phyloP scores from a whole-genome alignment of 768 basidiomycete genomes.

The Gloeostereum incarnatum region DNA sequence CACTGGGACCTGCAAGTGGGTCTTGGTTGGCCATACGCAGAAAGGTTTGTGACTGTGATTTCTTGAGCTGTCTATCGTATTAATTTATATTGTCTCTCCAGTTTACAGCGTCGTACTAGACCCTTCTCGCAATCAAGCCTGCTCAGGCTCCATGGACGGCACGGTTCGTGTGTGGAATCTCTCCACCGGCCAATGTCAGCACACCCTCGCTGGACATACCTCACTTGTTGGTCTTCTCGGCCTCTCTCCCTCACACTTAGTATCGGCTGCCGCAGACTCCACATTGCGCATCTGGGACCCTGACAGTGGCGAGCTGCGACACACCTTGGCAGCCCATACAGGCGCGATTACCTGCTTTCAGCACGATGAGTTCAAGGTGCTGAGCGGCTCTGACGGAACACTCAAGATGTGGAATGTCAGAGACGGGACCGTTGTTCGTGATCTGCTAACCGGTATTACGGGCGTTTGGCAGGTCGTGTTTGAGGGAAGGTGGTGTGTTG shows the following conservation, averaged over 20 bases:
- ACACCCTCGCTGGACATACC: constrained; percentile 83
- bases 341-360: constrained; percentile 99
- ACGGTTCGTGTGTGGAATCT: constrained; percentile 95
- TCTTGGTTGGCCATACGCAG: constrained; percentile 81
- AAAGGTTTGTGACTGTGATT: constrained; percentile 50
- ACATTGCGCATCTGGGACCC: constrained; percentile 95
- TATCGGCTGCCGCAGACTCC: constrained; percentile 94
- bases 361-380: constrained; percentile 95
- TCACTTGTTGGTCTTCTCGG: constrained; percentile 92
- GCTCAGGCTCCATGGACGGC: constrained; percentile 97
- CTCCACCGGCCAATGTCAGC: constrained; percentile 68
- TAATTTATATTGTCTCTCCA: constrained; percentile 18
- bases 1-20: constrained; percentile 72
- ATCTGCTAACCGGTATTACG: constrained; percentile 83
- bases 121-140: constrained; percentile 76
- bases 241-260: constrained; percentile 81
- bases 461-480: constrained; percentile 99
- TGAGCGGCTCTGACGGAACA: constrained; percentile 92
- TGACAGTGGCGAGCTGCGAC: constrained; percentile 66
- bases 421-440: constrained; percentile 79
- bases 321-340: constrained; percentile 82
- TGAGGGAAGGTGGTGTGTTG: constrained; percentile 90
- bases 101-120: constrained; percentile 97
- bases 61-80: neutral
- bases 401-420: constrained; percentile 97